Conservation (phyloP, 768 basidiomycete species). For the Udeniomyces megalosporus region DNA sequence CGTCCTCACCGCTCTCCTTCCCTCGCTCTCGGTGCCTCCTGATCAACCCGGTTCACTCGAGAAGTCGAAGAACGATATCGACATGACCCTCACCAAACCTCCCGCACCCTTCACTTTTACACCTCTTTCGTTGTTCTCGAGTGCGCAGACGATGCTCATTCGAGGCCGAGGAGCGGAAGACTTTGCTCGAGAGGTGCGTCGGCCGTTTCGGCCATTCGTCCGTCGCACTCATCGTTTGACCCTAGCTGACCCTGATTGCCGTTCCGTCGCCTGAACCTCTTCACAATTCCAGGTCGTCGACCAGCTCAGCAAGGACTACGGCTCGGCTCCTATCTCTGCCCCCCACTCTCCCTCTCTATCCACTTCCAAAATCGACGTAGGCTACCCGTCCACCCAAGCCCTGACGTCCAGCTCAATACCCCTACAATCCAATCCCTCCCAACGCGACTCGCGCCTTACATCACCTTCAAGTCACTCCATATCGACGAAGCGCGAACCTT, state of each 20-base stretch:
- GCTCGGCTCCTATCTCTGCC: constrained; percentile 1
- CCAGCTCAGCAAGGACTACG: constrained; percentile 23
- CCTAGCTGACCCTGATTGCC: background rate
- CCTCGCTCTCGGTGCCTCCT: constrained; percentile 21
- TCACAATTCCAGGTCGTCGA: constrained; percentile 21
- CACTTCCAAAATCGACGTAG: background rate
- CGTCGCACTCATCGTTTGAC: background rate
- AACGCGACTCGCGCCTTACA: no score
- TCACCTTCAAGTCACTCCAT: no score
- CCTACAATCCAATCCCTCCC: no score
- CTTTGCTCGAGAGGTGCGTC: constrained; percentile 16
- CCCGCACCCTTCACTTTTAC: constrained; percentile 25
- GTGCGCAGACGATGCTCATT: constrained; percentile 26
- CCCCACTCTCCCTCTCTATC: background rate
- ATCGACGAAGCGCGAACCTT: background rate
- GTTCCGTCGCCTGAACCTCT: constrained; percentile 19
- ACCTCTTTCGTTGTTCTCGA: constrained; percentile 28
- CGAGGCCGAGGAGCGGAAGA: constrained; percentile 21
- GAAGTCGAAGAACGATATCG: background rate
- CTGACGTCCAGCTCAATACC: no score
- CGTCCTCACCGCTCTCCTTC: constrained; percentile 26
- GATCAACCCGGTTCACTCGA: no score
- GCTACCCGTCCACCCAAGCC: background rate
- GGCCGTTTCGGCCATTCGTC: background rate
- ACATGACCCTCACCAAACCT: constrained; percentile 21